A percentile compares a stretch with the other conserved stretches of the same genome.
These are phyloP conservation scores for Sporothrix phasma DNA, from an alignment of 2,329 filamentous ascomycete genomes.

Conservation along the genomic window DNA sequence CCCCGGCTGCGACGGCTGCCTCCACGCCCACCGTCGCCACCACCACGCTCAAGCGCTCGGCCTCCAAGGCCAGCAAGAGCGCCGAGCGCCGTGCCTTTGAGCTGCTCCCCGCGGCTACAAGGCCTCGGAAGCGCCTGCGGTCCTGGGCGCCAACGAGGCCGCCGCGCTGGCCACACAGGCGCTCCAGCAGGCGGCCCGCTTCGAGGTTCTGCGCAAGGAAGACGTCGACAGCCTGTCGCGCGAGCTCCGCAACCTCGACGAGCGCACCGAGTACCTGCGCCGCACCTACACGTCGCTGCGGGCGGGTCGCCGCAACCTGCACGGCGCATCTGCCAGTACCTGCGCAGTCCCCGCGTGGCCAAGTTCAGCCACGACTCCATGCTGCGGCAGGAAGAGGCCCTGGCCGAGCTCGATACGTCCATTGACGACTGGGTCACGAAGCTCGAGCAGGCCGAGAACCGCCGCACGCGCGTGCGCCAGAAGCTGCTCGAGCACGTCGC, in stretches of 20 bases:
- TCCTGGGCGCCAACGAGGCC: slow-evolving; percentile 40
- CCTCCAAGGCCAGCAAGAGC: slow-evolving; percentile 37
- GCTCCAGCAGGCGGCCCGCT: slow-evolving; percentile 50
- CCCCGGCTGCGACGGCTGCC: neutral
- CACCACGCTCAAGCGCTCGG: slow-evolving; percentile 30
- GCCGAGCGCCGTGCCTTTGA: slow-evolving; percentile 50
- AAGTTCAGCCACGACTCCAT: slow-evolving; percentile 66
- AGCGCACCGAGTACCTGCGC: slow-evolving; percentile 67
- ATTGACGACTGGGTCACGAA: slow-evolving; percentile 76
- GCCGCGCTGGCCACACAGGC: slow-evolving; percentile 48
- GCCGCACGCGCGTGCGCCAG: slow-evolving; percentile 63
- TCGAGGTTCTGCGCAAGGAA: slow-evolving; percentile 52
- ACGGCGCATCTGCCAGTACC: slow-evolving; percentile 68
- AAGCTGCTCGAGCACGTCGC: slow-evolving; percentile 76
- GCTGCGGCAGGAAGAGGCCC: slow-evolving; percentile 69
- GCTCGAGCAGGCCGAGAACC: slow-evolving; percentile 70
- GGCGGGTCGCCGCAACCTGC: slow-evolving; percentile 65
- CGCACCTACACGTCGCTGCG: slow-evolving; percentile 67
- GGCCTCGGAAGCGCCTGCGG: slow-evolving; percentile 40
- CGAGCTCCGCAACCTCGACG: slow-evolving; percentile 66
- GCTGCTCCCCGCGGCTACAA: slow-evolving; percentile 48
- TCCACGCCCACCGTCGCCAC: neutral
- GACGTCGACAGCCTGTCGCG: slow-evolving; percentile 58
- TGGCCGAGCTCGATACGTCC: slow-evolving; percentile 64
- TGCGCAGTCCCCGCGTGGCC: slow-evolving; percentile 59